Percentiles rank a stretch among this genome's conserved stretches.
phyloP scores from a whole-genome alignment of 2,329 filamentous ascomycete genomes.

The Thermomyces lanuginosus region DNA sequence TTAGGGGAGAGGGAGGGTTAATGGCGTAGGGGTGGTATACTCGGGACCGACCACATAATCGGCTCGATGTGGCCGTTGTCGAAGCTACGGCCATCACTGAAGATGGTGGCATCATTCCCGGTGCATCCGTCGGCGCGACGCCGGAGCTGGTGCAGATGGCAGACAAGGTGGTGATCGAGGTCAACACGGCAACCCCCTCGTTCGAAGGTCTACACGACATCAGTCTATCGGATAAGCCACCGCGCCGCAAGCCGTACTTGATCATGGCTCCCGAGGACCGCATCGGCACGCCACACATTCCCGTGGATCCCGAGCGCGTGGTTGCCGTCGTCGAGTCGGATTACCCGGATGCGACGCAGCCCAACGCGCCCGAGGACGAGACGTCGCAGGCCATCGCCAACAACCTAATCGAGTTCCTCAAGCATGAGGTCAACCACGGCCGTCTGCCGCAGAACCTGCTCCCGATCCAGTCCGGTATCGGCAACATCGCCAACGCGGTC shows the following conservation, averaged over 20 bases:
- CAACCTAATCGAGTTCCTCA: conserved; percentile 70
- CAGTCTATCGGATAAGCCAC: conserved; percentile 72
- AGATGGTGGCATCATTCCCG: conserved; percentile 75
- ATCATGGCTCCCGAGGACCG: conserved; percentile 75
- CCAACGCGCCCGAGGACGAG: conserved; percentile 62
- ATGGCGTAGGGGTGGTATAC: conserved; percentile 56
- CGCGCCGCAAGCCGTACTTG: conserved; percentile 65
- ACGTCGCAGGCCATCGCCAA: conserved; percentile 54
- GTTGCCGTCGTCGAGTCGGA: conserved; percentile 72
- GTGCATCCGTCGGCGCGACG: conserved; percentile 69
- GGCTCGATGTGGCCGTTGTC: conserved; percentile 67
- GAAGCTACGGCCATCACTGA: conserved; percentile 77
- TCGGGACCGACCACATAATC: conserved; percentile 56
- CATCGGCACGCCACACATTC: conserved; percentile 68
- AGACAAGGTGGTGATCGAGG: conserved; percentile 83
- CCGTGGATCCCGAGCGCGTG: conserved; percentile 69
- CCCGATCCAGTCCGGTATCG: conserved; percentile 74
- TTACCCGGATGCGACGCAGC: conserved; percentile 60
- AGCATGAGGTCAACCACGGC: conserved; percentile 67
- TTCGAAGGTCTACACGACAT: conserved; percentile 86
- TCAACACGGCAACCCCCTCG: conserved; percentile 71
- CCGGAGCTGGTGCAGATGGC: conserved; percentile 81
- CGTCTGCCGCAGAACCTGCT: conserved; percentile 62
- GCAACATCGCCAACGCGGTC: conserved; percentile 86
- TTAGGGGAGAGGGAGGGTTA: not conserved